Percentiles rank a stretch among this genome's conserved stretches.
Conservation (phyloP, 768 basidiomycete genomes). For the Podaxis sp. region DNA sequence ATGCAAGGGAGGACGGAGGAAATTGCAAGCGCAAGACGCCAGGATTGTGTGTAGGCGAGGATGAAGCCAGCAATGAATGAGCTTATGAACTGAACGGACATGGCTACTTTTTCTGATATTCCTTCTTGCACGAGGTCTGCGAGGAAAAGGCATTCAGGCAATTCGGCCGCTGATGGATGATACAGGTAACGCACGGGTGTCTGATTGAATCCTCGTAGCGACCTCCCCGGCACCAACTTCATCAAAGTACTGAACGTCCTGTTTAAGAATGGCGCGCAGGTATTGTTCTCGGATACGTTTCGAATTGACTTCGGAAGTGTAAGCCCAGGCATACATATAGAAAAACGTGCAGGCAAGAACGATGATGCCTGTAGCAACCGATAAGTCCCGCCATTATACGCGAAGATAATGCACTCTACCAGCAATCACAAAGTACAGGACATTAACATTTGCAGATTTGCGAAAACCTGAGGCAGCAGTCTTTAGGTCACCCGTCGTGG, state of each 20-base stretch:
- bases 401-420: conserved; percentile 57
- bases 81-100: conserved; percentile 46
- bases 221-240: conserved; percentile 82
- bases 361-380: conserved; percentile 26
- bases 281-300: conserved; percentile 79
- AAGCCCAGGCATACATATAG: conserved; percentile 57
- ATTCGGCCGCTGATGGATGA: background rate
- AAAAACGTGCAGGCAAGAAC: conserved; percentile 61
- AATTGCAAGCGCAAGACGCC: conserved; percentile 74
- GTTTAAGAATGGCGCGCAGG: conserved; percentile 65
- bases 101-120: conserved; percentile 74
- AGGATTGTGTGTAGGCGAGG: conserved; percentile 52
- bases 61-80: conserved; percentile 76
- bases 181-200: conserved; percentile 48
- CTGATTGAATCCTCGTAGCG: conserved; percentile 77
- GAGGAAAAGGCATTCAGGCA: background rate
- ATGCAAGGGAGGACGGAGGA: conserved; percentile 74
- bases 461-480: conserved; percentile 34
- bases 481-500: conserved; percentile 21
- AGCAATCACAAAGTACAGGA: conserved; percentile 53
- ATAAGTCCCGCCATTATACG: background rate
- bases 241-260: conserved; percentile 81
- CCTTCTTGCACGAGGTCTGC: conserved; percentile 78
- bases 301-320: conserved; percentile 60
- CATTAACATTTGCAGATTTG: conserved; percentile 45